Evolutionary conservation across 371 early-diverging fungal genomes (phyloP).

Genomic region (Mucor saturninus): DNA sequence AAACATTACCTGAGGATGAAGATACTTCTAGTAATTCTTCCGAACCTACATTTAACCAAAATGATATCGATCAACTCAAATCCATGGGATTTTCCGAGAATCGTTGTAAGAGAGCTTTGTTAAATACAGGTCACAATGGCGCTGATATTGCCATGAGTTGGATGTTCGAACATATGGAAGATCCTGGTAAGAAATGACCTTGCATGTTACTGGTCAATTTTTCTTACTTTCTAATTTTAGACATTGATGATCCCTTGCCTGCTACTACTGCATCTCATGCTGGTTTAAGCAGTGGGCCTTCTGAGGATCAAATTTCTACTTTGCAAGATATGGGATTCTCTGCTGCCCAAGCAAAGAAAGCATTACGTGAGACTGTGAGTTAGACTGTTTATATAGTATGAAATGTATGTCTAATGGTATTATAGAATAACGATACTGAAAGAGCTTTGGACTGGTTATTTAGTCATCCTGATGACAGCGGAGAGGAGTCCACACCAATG

Average conservation of each 20-base stretch:
- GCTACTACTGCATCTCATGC: constrained; percentile 12
- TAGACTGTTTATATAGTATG: not conserved
- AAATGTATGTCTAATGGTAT: not conserved
- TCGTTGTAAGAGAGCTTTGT: constrained; percentile 81
- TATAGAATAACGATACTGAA: constrained; percentile 77
- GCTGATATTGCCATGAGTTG: constrained; percentile 92
- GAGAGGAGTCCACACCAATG: constrained; percentile 25
- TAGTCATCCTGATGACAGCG: constrained; percentile 79
- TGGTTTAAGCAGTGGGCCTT: constrained; percentile 16
- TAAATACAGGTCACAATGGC: constrained; percentile 80
- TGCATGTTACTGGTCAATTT: not conserved
- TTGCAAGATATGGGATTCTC: constrained; percentile 94
- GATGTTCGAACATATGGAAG: constrained; percentile 96
- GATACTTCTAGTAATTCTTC: constrained; percentile 23
- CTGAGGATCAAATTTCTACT: constrained; percentile 55
- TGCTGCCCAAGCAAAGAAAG: constrained; percentile 77
- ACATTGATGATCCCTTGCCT: constrained; percentile 53
- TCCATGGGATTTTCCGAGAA: constrained; percentile 91
- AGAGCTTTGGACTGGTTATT: constrained; percentile 96
- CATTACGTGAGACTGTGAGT: constrained; percentile 81
- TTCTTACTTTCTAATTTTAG: constrained; percentile 7
- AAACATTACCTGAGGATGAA: constrained; percentile 72
- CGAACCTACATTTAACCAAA: constrained; percentile 66
- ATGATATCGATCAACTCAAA: constrained; percentile 74
- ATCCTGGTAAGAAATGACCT: constrained; percentile 62